Evolutionary conservation across 1,139 yeast species (phyloP), one percentile per base, ranked within the genome.

Genomic region (Debaryomyces sp.): DNA sequence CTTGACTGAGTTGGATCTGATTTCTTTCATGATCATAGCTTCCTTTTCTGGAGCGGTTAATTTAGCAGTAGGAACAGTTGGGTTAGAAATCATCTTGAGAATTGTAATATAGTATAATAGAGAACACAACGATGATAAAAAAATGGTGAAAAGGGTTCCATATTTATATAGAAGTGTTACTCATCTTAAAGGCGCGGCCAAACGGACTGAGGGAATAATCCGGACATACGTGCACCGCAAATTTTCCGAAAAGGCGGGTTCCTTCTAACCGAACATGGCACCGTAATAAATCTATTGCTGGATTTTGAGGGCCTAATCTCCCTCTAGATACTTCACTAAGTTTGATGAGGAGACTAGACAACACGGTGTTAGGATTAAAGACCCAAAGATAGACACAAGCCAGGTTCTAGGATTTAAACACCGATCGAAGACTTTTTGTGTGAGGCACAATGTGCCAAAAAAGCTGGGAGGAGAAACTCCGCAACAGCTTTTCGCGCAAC

Each of bases 11-110:
- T 58, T 59, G 34, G 72, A 64, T 69, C 77, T 73, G 55, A 76
- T 75, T 55, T 75, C 80, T 50, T 67, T 68, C 80, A 76, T 75
- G 56, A 76, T 75, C 59, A 66, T 68, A 54, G 78, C 80, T 67
- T 76, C 81, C 65, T 76, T 76, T 62, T 76, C 79, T 56, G 63
- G 68, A 48, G 77, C 77, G 55, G 70, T 64, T 57, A 67, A 53
- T 57, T 60, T 64, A 45, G 18, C 17, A 46, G 49, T 45, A 50
- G 59, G 57, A 42, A 50, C 48, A 41, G 49, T 36, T 47, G 52
- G 53, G 45, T 48, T 49, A 36, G 59, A 36, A 40, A 50, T 48
- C 60, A 58, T 57, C 48, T 52, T 52, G 23, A 26, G 3, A n/a
- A 10, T 32, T 22, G 13, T 29, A 17, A 22, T 41, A 37, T 13